phyloP scores from a whole-genome alignment of 129 eudicot genomes.

The Flaveria sonorensis region DNA sequence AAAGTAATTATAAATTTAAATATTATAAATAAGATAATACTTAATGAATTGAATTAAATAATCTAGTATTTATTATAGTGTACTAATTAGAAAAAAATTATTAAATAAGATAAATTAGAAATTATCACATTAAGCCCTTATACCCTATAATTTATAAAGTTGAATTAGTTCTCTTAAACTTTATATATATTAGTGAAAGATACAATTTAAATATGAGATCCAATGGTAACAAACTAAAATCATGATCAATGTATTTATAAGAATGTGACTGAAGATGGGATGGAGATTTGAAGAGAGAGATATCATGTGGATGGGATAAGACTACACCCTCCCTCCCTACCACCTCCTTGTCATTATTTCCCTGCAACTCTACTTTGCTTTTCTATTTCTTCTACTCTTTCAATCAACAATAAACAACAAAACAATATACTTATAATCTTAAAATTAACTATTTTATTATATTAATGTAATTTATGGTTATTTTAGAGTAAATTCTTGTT shows the following conservation, averaged over 20 bases:
- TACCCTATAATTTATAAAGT: too few relatives aligned
- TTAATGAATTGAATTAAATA: too few relatives aligned
- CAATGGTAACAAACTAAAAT: background rate
- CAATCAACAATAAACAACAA: constrained; percentile 26
- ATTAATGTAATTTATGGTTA: too few relatives aligned
- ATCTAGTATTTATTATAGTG: too few relatives aligned
- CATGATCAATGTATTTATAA: constrained; percentile 11
- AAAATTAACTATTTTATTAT: background rate
- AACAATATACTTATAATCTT: background rate
- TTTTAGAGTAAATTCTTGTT: too few relatives aligned
- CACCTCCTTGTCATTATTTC: constrained; percentile 31
- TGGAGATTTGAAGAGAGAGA: constrained; percentile 6
- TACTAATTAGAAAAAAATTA: too few relatives aligned
- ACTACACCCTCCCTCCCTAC: constrained; percentile 31
- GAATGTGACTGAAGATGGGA: background rate
- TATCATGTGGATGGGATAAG: constrained; percentile 29
- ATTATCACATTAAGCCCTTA: too few relatives aligned
- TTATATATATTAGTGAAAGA: too few relatives aligned
- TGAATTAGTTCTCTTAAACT: too few relatives aligned
- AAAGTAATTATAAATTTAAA: too few relatives aligned
- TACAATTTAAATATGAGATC: background rate
- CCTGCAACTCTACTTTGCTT: constrained; percentile 39
- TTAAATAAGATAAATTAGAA: too few relatives aligned
- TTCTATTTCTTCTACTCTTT: constrained; percentile 17
- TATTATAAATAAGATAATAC: too few relatives aligned